Evolutionary conservation across 768 basidiomycete genomes (phyloP).

Genomic region (Roridomyces roridus): DNA sequence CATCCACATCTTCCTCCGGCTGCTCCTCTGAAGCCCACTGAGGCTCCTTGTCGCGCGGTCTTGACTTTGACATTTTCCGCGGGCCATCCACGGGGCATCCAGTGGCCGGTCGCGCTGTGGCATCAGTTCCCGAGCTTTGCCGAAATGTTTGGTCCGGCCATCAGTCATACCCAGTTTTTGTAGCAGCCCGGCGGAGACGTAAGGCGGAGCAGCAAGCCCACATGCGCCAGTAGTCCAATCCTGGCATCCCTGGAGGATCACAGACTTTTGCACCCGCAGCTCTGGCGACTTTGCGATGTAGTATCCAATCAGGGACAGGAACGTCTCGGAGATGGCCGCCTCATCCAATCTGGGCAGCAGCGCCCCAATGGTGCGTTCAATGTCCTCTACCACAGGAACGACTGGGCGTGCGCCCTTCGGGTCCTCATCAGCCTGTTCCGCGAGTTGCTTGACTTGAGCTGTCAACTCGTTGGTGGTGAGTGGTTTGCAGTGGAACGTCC

Average conservation of each 20-base stretch:
- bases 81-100: conserved; percentile 9
- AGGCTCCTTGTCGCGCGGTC: background rate
- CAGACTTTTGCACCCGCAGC: conserved; percentile 49
- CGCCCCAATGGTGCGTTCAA: conserved; percentile 35
- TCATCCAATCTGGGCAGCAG: conserved; percentile 47
- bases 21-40: background rate
- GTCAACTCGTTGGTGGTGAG: conserved; percentile 55
- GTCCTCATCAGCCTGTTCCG: conserved; percentile 53
- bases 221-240: conserved; percentile 65
- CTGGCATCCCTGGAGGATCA: conserved; percentile 62
- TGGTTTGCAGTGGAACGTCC: conserved; percentile 72
- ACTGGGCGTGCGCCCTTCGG: conserved; percentile 28
- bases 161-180: conserved; percentile 42
- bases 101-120: background rate
- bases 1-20: background rate
- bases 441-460: conserved; percentile 52
- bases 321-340: conserved; percentile 62
- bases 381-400: conserved; percentile 29
- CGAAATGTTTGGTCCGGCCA: conserved; percentile 23
- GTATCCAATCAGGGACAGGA: conserved; percentile 75
- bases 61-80: conserved; percentile 2
- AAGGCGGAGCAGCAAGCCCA: conserved; percentile 58
- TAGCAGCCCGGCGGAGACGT: conserved; percentile 56
- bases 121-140: conserved; percentile 1
- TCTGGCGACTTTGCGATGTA: conserved; percentile 60